Base-by-base conservation (phyloP, 2,329 filamentous ascomycete species). In the Harringtonia lauricola region DNA sequence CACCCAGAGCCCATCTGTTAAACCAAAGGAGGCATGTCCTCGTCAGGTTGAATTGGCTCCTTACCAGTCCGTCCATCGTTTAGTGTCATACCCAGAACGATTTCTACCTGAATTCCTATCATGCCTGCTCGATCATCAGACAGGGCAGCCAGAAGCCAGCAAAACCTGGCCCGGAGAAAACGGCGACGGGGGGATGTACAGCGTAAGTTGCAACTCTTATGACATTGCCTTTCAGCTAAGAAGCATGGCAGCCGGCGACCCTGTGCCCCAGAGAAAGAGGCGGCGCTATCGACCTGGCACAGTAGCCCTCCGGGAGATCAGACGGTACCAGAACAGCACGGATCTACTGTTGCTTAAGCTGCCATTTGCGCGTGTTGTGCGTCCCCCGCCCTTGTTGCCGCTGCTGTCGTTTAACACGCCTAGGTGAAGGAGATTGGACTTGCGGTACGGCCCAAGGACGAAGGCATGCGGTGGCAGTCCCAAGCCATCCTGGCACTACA, bases 401-500 rank as follows among this genome's bases (percentile, higher is more conserved):
- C n/a, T n/a, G n/a, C n/a, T n/a, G n/a, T n/a, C n/a, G n/a, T n/a
- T n/a, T n/a, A n/a, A 19, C 19, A 6, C 5, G 21, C 30, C 19
- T 26, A 75, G 72, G 70, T 85, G 44, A 80, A 83, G 62, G 84
- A 88, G 65, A 85, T 88, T 52, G 83, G 83, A 4, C 59, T 85
- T 24, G 65, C 72, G 1, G 70, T 82, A 48, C 77, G 80, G 17
- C 74, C 78, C 5, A 62, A 64, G 30, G 78, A 76, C 47, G 70
- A 79, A 45, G 82, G 86, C 48, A 79, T 96, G 62, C 79, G 90
- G 54, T 98, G 92, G 89, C 92, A 96, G 68, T 94, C 86, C 43
- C 90, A 94, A 56, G 90, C 92, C 41, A 92, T 96, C 56, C 79
- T 85, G 57, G 90, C 90, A 13, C 73, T 96, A 3, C 90, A 96